Percentiles rank a stretch among this genome's conserved stretches.
Conservation (phyloP, 2,329 filamentous ascomycete species). For the Podosphaera aphanis region DNA sequence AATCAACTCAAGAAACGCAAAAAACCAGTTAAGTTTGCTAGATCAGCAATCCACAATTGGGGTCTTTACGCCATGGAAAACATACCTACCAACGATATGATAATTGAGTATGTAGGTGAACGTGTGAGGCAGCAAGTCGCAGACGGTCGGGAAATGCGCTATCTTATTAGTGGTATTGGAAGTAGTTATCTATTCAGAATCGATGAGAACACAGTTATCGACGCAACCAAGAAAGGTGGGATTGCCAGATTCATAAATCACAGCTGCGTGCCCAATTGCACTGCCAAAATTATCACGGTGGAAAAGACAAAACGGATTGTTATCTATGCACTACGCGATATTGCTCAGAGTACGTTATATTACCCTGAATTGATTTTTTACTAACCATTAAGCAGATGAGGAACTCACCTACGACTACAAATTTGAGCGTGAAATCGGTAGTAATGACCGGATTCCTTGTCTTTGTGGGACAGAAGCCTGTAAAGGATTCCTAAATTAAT, state of each 20-base stretch:
- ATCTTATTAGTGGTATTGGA: constrained; percentile 88
- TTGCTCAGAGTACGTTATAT: constrained; percentile 58
- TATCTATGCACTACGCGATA: constrained; percentile 92
- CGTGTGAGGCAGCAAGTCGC: constrained; percentile 92
- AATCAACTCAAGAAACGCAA: constrained; percentile 99
- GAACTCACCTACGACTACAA: constrained; percentile 99
- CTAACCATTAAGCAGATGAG: constrained; percentile 41
- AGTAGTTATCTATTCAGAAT: constrained; percentile 96
- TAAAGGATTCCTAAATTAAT: constrained; percentile 94
- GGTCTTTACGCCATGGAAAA: constrained; percentile 94
- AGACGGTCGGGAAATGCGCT: constrained; percentile 79
- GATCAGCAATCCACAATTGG: constrained; percentile 97
- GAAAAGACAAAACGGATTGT: constrained; percentile 96
- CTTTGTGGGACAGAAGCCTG: constrained; percentile 87
- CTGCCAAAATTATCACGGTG: constrained; percentile 96
- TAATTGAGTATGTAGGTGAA: constrained; percentile 97
- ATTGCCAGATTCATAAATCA: constrained; percentile 98
- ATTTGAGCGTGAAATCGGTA: constrained; percentile 91
- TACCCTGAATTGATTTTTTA: background rate
- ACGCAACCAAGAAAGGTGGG: constrained; percentile 94
- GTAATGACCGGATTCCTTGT: constrained; percentile 86
- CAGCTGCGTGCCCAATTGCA: constrained; percentile 94
- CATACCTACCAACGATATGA: constrained; percentile 95
- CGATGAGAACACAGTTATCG: constrained; percentile 89
- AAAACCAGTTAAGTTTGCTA: constrained; percentile 94